A percentile compares a stretch with the other conserved stretches of the same genome.
phyloP scores from a whole-genome alignment of 179 eudicot genomes.

The Silene vulgaris region DNA sequence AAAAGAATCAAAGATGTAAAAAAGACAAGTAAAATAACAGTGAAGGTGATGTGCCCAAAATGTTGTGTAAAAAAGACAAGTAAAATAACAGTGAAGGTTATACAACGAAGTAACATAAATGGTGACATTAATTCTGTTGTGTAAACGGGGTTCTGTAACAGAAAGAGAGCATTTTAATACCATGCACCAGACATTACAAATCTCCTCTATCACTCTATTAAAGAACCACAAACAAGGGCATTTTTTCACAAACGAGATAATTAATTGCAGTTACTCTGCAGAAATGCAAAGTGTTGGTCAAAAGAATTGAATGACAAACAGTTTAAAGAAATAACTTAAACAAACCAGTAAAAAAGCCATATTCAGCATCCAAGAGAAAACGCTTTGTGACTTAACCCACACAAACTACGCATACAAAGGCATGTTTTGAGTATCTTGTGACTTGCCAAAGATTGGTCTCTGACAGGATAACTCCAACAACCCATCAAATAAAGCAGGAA shows the following conservation, averaged over 20 bases:
- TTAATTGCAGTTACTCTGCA: background rate
- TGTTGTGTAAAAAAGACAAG: too few relatives aligned
- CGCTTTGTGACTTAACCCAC: background rate
- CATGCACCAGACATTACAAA: background rate
- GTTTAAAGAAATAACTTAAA: background rate
- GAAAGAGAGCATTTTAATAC: too few relatives aligned
- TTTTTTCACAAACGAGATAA: background rate
- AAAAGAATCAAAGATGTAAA: too few relatives aligned
- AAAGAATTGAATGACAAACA: conserved; percentile 1
- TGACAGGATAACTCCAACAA: background rate
- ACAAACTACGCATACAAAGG: background rate
- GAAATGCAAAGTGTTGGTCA: background rate
- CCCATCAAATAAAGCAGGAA: background rate
- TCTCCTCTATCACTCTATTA: background rate
- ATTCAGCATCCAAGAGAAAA: background rate
- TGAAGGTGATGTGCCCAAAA: too few relatives aligned
- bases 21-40: too few relatives aligned
- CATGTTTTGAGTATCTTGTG: too few relatives aligned
- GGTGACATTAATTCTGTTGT: too few relatives aligned
- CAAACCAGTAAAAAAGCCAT: too few relatives aligned
- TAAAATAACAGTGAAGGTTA: too few relatives aligned
- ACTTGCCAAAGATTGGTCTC: background rate
- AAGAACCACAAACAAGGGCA: background rate
- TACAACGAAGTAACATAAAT: too few relatives aligned
- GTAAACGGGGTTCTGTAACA: too few relatives aligned